phyloP scores from a whole-genome alignment of 176 grass and related monocot genomes.

The Avena eriantha region DNA sequence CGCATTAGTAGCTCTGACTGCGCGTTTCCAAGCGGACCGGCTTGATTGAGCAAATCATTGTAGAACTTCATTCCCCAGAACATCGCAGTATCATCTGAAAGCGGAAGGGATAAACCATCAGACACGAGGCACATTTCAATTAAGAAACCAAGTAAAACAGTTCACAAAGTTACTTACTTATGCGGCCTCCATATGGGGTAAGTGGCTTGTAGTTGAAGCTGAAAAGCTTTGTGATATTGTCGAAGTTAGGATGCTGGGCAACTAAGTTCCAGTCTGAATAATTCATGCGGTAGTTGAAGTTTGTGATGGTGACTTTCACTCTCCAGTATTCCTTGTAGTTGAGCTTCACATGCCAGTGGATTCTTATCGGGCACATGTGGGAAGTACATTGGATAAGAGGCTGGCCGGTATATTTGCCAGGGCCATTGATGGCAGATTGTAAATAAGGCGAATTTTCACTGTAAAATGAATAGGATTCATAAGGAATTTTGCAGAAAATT shows the following conservation, averaged over 20 bases:
- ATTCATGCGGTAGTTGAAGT: slow-evolving; percentile 97
- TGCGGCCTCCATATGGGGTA: slow-evolving; percentile 72
- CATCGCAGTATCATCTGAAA: slow-evolving; percentile 91
- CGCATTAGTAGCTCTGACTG: slow-evolving; percentile 83
- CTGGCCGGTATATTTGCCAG: slow-evolving; percentile 63
- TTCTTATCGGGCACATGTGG: slow-evolving; percentile 92
- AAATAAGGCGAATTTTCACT: slow-evolving; percentile 83
- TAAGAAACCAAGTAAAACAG: slow-evolving; percentile 30
- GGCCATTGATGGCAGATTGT: slow-evolving; percentile 68
- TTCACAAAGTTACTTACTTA: slow-evolving; percentile 71
- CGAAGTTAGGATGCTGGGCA: slow-evolving; percentile 81
- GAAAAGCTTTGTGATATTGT: slow-evolving; percentile 77
- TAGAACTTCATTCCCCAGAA: slow-evolving; percentile 94
- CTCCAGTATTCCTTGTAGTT: slow-evolving; percentile 98
- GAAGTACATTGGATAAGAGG: slow-evolving; percentile 90
- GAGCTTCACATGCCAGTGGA: slow-evolving; percentile 94
- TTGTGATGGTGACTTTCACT: slow-evolving; percentile 83
- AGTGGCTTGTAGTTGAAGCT: slow-evolving; percentile 95
- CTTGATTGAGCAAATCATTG: slow-evolving; percentile 91
- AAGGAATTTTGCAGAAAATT: slow-evolving; percentile 32
- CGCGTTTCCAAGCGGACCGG: slow-evolving; percentile 69
- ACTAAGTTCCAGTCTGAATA: slow-evolving; percentile 94
- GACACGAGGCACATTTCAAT: slow-evolving; percentile 26
- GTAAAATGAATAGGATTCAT: slow-evolving; percentile 40
- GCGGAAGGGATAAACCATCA: slow-evolving; percentile 26